Evolutionary conservation across 75 land plant genomes (phyloP), one percentile per base, ranked within the genome.

Genomic region (Cunninghamia lanceolata): DNA sequence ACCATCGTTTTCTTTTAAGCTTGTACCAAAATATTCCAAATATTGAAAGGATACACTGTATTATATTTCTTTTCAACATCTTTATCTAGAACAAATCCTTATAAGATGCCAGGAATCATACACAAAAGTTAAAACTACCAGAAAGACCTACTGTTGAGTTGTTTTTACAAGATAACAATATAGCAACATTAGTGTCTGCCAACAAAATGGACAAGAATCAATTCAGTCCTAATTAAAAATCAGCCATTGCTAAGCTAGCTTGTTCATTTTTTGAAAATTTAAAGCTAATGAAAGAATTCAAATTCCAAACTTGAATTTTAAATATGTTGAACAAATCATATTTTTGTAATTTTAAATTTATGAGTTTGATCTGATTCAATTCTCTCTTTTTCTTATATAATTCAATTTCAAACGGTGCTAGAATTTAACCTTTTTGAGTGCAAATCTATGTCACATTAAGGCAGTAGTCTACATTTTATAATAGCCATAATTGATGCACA

Each of bases 91-190:
- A 77, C 4, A 77, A 7, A 19, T 19, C 17, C 43, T 9, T 15
- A 7, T 9, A 17, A 40, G 40, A 77, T 39, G 42, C 21, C 80
- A 77, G 25, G 80, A 40, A 77, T 63, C 9, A 63, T 21, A 77
- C 43, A 77, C n/a, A n/a, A n/a, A n/a, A n/a, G n/a, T n/a, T 40
- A 19, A 17, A 77, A 77, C 39, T 19, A 39, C 39, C 80, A 77
- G 9, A 77, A 38, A 3, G 43, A 77, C 79, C 17, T 38, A 11
- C 34, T 17, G 16, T 17, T 38, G 42, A 38, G 21, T 36, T 76
- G 28, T 80, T n/a, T 73, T 80, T 80, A n/a, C 82, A 80, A 42
- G 82, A 76, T 28, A 43, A 80, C 32, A 80, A 43, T 30, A 46
- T 32, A 73, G 3, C 36, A 34, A 2, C 3, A 34, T 34, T 14